Base-by-base conservation (phyloP, 768 basidiomycete genomes). In the Sporobolomyces phaffii region DNA sequence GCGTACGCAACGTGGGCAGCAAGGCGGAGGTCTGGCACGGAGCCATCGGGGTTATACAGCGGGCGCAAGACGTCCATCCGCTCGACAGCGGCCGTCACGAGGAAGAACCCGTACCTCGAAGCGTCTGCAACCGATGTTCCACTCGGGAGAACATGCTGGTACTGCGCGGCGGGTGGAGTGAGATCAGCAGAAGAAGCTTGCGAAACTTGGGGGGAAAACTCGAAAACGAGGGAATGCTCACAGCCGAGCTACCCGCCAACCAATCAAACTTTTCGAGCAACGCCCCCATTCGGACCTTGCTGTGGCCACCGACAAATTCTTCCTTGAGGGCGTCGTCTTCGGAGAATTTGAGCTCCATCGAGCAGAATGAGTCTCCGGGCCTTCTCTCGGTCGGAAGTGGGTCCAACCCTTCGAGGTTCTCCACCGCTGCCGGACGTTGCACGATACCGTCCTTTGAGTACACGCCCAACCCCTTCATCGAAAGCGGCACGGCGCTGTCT, bases 11-110 rank as follows among this genome's bases (percentile, higher is more conserved):
- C 70, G 56, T 75, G 71, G 6, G 65, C 73, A 6, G 73, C 70
- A n/a, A 75, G 59, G 18, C 73, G 67, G 3, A 75, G 47, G 63
- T 75, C 74, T 15, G 70, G 62, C 5, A 71, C 51, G 14, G 56
- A 58, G 15, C 70, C 70, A 29, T 72, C 63, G 15, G 62, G 17
- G 50, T 66, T 48, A 11, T 51, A 29, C 9, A 75, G 43, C 0
- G 74, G 70, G 14, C 66, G 68, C 6, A 73, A 60, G 24, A 72
- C 29, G 64, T 75, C 74, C 60, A 75, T 62, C 1, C 74, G 62
- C 56, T 75, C 74, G 20, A 75, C 74, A 1, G 73, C 65, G 24
- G 74, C 74, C 1, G 74, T 75, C 18, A 75, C 74, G 31, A 75
- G 53, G 66, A 70, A 73, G 38, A 75, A 48, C 20, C 69, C 74